Base-by-base conservation (phyloP, 495 filamentous ascomycete genomes). In the Aspergillus mulundensis region DNA sequence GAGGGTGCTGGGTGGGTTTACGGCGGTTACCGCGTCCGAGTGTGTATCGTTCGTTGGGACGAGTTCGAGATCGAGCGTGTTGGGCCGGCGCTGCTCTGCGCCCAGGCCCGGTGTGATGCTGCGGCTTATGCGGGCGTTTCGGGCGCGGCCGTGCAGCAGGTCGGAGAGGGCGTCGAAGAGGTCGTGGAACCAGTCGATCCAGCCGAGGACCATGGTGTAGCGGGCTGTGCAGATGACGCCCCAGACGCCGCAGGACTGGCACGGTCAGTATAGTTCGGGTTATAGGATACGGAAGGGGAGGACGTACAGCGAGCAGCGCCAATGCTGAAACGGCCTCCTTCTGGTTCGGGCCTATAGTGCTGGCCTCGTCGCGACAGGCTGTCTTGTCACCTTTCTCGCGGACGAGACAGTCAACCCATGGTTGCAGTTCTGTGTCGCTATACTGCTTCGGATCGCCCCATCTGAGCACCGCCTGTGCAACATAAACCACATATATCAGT, bases 401-500 rank as follows among this genome's bases (percentile, higher is more conserved):
- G 5, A 51, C 16, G 11, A 57, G 15, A 19, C 54, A 57, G 5
- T 32, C 7, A 7, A 57, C 23, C 54, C 54, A 57, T 1, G 54
- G 54, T 4, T 20, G 1, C 15, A 57, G 19, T 14, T 51, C 39
- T 0, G 36, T 19, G 0, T 3, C 0, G 14, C 16, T 16, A 20
- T 57, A 57, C 11, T 18, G 15, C 1, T 1, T 16, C 4, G 39
- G 34, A 34, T 45, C 46, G 14, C 48, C n/a, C 14, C 19, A 46
- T 7, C 47, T 23, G 2, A 51, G 24, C 0, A 57, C 46, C 2
- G 25, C 54, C 25, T 51, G 46, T 1, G 39, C 54, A 12, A 57
- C 40, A 24, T 44, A 57, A 20, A 46, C 79, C 47, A 93, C 86
- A 65, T 94, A 87, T 36, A 84, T 74, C 41, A 92, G 72, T 51